Percentiles rank a stretch among this genome's conserved stretches.
phyloP scores from a whole-genome alignment of 2,329 filamentous ascomycete species.

The Scleromitrula shiraiana region DNA sequence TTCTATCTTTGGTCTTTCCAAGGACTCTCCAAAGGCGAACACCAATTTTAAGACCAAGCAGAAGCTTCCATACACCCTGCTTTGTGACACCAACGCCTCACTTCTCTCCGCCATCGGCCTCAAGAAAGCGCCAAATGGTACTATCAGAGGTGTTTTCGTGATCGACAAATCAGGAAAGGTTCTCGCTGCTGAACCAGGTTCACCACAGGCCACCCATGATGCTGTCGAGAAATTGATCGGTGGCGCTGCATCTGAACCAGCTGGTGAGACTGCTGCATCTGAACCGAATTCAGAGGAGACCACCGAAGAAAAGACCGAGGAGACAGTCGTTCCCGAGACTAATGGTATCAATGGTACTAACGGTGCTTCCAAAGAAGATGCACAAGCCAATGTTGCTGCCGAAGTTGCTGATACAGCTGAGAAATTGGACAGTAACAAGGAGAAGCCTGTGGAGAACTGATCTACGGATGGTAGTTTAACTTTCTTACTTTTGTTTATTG shows the following conservation, averaged over 20 bases:
- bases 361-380: conserved; percentile 21
- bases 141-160: conserved; percentile 79
- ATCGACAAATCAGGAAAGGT: conserved; percentile 77
- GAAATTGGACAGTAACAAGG: conserved; percentile 24
- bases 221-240: conserved; percentile 65
- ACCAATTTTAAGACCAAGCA: conserved; percentile 89
- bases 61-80: conserved; percentile 75
- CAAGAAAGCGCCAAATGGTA: conserved; percentile 75
- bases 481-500: background rate
- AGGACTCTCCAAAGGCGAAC: conserved; percentile 84
- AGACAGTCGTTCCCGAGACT: background rate
- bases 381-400: conserved; percentile 26
- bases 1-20: conserved; percentile 81
- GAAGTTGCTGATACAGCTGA: conserved; percentile 40
- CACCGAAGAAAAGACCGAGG: background rate
- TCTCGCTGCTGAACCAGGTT: conserved; percentile 64
- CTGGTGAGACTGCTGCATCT: background rate
- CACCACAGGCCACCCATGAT: conserved; percentile 69
- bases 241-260: conserved; percentile 21
- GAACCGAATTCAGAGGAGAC: background rate
- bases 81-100: conserved; percentile 69
- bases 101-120: conserved; percentile 84
- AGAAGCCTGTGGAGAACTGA: conserved; percentile 11
- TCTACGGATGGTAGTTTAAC: background rate
- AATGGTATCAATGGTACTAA: conserved; percentile 14